Base-by-base conservation (phyloP, 1,139 yeast species). In the Debaryomyces sp. region DNA sequence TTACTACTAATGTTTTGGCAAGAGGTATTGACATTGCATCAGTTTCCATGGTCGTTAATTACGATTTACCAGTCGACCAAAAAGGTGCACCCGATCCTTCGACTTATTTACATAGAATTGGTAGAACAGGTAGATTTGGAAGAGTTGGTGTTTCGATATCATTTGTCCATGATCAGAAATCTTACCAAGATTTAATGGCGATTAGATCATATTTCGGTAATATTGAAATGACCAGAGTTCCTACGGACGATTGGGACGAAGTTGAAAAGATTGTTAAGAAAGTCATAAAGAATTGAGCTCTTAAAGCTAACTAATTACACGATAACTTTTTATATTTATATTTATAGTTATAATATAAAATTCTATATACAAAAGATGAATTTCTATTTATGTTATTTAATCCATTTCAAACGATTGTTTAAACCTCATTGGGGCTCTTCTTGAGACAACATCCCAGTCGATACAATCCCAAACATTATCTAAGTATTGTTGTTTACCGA, bases 91-190 rank as follows among this genome's bases (percentile, higher is more conserved):
- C 99, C 1, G 99, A 94, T 64, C 97, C 98, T 6, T 86, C 96
- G 7, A 94, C 99, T n/a, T 94, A 94, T 65, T 82, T 94, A 70
- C 99, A 94, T 74, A 85, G 99, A 77, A 94, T 95, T 61, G 99
- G 99, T 51, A 87, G 99, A 78, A 94, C 99, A 10, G 99, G 99
- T 67, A 83, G 99, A 69, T 94, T 95, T 63, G 99, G 99, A 61
- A 88, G 98, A 77, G 87, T 84, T 43, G 99, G 99, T 63, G 97
- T 94, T 41, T 90, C 98, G 10, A 89, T 94, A 52, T 88, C 96
- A 15, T 89, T 94, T 64, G 87, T 95, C 33, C 90, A 89, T 63
- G 96, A 90, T 68, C 79, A 81, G 60, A 74, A 73, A 58, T 85
- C 96, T 10, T 89, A 77, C 66, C 75, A 82, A 45, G 80, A 79